Percentiles rank a stretch among this genome's conserved stretches.
Conservation (phyloP, 148 eudicot genomes). For the Vaccinium corymbosum region DNA sequence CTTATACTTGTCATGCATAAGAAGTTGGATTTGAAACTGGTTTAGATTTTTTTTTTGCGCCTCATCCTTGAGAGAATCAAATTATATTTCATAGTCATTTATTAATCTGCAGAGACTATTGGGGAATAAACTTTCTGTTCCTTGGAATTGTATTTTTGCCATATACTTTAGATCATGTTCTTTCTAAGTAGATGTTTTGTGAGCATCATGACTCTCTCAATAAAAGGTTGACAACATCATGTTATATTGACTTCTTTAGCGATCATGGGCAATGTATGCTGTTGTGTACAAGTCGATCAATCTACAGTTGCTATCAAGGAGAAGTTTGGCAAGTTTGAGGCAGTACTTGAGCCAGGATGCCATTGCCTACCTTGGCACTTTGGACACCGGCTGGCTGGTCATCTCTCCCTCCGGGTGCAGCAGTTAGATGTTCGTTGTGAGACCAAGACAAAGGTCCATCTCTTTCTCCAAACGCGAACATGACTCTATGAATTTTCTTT, state of each 20-base stretch:
- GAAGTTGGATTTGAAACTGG: not conserved
- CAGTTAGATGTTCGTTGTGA: conserved; percentile 38
- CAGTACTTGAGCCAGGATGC: conserved; percentile 43
- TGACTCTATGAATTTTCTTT: not conserved
- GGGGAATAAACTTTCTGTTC: not conserved
- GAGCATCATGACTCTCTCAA: not conserved
- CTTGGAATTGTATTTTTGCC: not conserved
- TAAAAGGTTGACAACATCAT: not conserved
- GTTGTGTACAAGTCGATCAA: conserved; percentile 42
- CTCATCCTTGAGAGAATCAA: not conserved
- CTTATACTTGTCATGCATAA: no score
- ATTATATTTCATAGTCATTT: no score
- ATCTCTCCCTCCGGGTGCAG: conserved; percentile 35
- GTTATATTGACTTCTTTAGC: conserved; percentile 16
- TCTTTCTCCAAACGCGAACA: not conserved
- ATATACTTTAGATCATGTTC: not conserved
- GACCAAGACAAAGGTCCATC: conserved; percentile 29
- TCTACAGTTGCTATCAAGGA: conserved; percentile 43
- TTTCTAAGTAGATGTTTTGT: not conserved
- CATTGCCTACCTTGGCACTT: conserved; percentile 45
- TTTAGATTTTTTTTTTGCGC: not conserved
- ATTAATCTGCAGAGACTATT: not conserved
- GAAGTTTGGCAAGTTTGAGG: conserved; percentile 37
- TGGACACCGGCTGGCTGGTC: conserved; percentile 35
- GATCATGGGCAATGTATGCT: conserved; percentile 31